Evolutionary conservation across 2,329 filamentous ascomycete species (phyloP).

Genomic region (Ophiocordyceps camponoti-saundersi): DNA sequence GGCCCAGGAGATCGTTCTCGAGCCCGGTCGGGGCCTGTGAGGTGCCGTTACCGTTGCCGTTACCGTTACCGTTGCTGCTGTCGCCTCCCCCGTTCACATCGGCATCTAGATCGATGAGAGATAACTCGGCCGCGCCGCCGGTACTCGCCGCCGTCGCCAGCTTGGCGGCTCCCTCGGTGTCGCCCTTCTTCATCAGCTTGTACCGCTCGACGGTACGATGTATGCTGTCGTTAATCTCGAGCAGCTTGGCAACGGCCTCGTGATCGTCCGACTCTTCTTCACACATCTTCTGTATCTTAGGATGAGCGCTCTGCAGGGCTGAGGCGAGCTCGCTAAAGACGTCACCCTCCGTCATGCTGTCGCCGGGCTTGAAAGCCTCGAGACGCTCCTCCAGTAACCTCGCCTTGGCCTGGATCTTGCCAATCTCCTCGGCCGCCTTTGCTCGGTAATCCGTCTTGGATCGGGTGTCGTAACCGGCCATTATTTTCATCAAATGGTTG

Average conservation of each 20-base stretch:
- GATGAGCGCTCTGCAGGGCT: constrained; percentile 80
- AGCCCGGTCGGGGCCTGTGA: constrained; percentile 37
- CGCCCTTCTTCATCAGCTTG: constrained; percentile 89
- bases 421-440: constrained; percentile 90
- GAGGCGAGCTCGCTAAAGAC: constrained; percentile 73
- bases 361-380: constrained; percentile 65
- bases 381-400: constrained; percentile 83
- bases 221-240: constrained; percentile 98
- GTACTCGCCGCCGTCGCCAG: constrained; percentile 61
- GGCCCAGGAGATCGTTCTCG: constrained; percentile 78
- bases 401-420: constrained; percentile 91
- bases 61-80: constrained; percentile 29
- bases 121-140: constrained; percentile 44
- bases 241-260: constrained; percentile 83
- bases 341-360: constrained; percentile 53
- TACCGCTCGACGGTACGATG: constrained; percentile 91
- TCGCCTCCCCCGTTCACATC: constrained; percentile 15
- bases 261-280: constrained; percentile 96
- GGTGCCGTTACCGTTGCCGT: constrained; percentile 24
- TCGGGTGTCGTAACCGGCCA: constrained; percentile 92
- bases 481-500: constrained; percentile 95
- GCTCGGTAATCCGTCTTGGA: constrained; percentile 96
- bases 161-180: constrained; percentile 65
- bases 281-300: constrained; percentile 99
- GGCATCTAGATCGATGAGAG: constrained; percentile 79